A percentile compares a stretch with the other conserved stretches of the same genome.
These are phyloP conservation scores for Venturia asperata DNA, from an alignment of 2,329 filamentous ascomycete genomes.

Conservation along the genomic window DNA sequence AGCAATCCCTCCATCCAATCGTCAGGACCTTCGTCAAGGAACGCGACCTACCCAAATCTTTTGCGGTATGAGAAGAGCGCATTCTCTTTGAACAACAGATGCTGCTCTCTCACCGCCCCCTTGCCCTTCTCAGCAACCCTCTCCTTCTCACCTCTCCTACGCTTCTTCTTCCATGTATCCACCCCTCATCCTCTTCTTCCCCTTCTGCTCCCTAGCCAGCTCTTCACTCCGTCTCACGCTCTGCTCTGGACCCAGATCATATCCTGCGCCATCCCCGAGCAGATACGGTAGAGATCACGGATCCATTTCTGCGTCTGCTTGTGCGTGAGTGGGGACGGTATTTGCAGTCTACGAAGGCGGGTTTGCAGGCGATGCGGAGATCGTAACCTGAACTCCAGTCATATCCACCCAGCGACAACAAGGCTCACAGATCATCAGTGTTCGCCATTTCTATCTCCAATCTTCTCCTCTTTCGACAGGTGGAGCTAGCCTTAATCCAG, in stretches of 20 bases:
- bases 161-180: background rate
- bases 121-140: background rate
- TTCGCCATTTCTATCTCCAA: too few relatives aligned
- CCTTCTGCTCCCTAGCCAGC: background rate
- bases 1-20: background rate
- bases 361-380: background rate
- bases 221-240: background rate
- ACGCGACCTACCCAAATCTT: background rate
- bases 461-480: too few relatives aligned
- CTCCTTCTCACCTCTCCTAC: background rate
- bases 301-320: background rate
- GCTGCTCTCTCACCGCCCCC: background rate
- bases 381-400: background rate
- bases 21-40: background rate
- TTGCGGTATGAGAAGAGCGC: background rate
- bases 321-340: background rate
- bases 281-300: background rate
- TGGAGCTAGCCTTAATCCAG: too few relatives aligned
- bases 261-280: background rate
- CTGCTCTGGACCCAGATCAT: slow-evolving; percentile 1
- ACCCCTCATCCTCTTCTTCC: background rate
- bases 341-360: background rate
- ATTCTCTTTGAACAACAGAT: background rate
- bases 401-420: too few relatives aligned
- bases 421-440: too few relatives aligned